A percentile compares a stretch with the other conserved stretches of the same genome.
These are phyloP conservation scores for Hyparrhenia diplandra DNA, from an alignment of 176 grass and related monocot genomes.

Conservation along the genomic window DNA sequence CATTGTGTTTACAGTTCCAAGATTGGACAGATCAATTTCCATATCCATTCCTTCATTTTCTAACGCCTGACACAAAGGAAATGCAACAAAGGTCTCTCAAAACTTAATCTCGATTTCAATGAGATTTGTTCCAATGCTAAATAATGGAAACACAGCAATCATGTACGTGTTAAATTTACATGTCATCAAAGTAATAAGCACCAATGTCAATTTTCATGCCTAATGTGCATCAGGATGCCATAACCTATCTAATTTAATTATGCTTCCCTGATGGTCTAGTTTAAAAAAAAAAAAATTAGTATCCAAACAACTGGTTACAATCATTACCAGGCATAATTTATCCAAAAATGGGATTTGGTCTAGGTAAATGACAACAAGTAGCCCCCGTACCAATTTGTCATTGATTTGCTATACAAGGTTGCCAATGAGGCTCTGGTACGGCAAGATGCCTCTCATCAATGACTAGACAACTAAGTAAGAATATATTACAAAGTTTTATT, in stretches of 20 bases:
- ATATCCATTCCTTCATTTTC: slow-evolving; percentile 99
- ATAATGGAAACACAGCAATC: background rate
- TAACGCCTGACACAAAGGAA: slow-evolving; percentile 53
- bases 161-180: slow-evolving; percentile 3
- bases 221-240: background rate
- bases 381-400: background rate
- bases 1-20: slow-evolving; percentile 98
- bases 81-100: slow-evolving; percentile 2
- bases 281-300: background rate
- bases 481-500: background rate
- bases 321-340: slow-evolving; percentile 10
- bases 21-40: slow-evolving; percentile 99
- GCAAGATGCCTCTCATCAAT: background rate
- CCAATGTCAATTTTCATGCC: background rate
- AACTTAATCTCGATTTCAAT: slow-evolving; percentile 13
- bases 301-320: background rate
- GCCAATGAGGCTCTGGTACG: background rate
- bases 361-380: background rate
- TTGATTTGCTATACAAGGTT: background rate
- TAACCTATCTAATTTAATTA: background rate
- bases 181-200: slow-evolving; percentile 23
- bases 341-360: background rate
- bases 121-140: background rate
- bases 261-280: background rate
- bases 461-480: background rate